Evolutionary conservation across 768 basidiomycete genomes (phyloP).

Genomic region (Panus rudis): DNA sequence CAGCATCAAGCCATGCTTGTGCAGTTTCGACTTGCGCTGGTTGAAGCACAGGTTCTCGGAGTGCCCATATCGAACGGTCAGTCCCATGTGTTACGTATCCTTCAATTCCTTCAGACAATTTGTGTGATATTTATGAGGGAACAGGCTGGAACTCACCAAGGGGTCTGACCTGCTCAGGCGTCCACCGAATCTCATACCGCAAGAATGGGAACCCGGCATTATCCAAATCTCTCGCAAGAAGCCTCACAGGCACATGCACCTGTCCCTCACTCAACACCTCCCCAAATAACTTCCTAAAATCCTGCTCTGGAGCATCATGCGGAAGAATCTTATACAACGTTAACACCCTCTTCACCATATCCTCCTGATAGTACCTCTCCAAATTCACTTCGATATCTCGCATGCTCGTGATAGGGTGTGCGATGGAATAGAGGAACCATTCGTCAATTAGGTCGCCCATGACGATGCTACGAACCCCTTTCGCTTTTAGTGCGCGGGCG

Average conservation of each 20-base stretch:
- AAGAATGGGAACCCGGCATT: conserved; percentile 53
- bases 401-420: conserved; percentile 46
- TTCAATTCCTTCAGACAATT: conserved; percentile 17
- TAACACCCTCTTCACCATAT: conserved; percentile 40
- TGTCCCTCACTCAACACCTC: conserved; percentile 54
- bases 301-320: conserved; percentile 34
- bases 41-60: conserved; percentile 44
- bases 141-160: conserved; percentile 12
- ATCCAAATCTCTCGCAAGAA: conserved; percentile 55
- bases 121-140: not conserved
- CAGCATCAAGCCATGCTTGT: conserved; percentile 45
- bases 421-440: conserved; percentile 73
- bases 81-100: conserved; percentile 68
- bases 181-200: conserved; percentile 66
- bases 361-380: conserved; percentile 49
- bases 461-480: conserved; percentile 54
- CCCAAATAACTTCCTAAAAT: conserved; percentile 43
- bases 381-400: conserved; percentile 52
- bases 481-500: conserved; percentile 43
- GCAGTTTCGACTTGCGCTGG: conserved; percentile 41
- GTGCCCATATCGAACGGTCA: conserved; percentile 57
- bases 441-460: conserved; percentile 70
- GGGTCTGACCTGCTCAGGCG: conserved; percentile 50
- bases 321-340: conserved; percentile 36
- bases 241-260: conserved; percentile 59